These are phyloP conservation scores for Tagetes erecta DNA, from an alignment of 129 eudicot species.

Conservation along the genomic window DNA sequence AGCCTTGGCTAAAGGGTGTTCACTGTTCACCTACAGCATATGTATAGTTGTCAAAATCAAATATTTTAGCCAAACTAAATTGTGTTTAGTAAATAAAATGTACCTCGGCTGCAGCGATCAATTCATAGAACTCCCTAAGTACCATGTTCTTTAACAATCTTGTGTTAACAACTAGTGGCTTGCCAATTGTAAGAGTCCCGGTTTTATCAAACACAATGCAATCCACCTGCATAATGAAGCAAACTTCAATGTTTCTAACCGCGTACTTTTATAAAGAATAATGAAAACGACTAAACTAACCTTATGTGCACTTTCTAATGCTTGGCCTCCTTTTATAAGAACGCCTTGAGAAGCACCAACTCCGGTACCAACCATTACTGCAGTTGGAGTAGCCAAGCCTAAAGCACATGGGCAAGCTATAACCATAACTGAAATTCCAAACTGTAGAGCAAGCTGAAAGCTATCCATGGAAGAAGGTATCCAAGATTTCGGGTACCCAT, in stretches of 20 bases:
- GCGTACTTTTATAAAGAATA: not conserved
- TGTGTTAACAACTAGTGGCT: constrained; percentile 71
- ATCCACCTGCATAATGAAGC: constrained; percentile 47
- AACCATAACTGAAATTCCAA: constrained; percentile 90
- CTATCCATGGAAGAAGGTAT: constrained; percentile 79
- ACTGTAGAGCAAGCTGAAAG: constrained; percentile 85
- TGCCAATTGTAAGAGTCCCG: constrained; percentile 79
- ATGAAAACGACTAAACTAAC: constrained; percentile 27
- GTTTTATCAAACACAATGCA: constrained; percentile 92
- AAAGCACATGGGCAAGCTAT: constrained; percentile 94
- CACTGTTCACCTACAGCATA: constrained; percentile 73
- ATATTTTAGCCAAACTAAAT: not conserved
- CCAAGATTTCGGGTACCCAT: constrained; percentile 69
- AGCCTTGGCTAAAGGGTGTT: constrained; percentile 95
- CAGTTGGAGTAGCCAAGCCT: constrained; percentile 91
- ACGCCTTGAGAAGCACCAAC: constrained; percentile 94
- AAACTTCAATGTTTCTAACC: not conserved
- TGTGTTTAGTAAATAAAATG: not conserved
- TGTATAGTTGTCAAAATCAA: not conserved
- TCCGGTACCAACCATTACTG: constrained; percentile 95
- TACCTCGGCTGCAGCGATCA: constrained; percentile 92
- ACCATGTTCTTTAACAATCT: constrained; percentile 63
- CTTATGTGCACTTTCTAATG: constrained; percentile 89
- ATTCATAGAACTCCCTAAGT: constrained; percentile 55
- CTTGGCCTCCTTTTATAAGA: constrained; percentile 92